Evolutionary conservation across 208 protist species (phyloP).

Genomic region (Acanthamoeba sp.): DNA sequence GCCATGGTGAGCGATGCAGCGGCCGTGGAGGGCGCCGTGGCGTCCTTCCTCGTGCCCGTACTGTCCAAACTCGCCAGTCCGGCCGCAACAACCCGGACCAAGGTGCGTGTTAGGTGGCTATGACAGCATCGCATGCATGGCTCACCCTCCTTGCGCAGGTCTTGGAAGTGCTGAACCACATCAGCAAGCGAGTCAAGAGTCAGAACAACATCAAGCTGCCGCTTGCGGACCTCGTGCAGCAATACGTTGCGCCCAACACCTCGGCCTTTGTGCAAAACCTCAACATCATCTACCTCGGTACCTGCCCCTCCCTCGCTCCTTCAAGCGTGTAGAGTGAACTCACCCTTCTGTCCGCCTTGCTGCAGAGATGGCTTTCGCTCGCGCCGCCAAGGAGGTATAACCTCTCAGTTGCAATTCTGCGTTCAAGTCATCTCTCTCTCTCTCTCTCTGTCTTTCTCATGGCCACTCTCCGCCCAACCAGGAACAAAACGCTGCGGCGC

Average conservation of each 20-base stretch:
- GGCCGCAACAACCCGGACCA: constrained; percentile 1
- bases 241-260: constrained; percentile 52
- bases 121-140: too few species aligned
- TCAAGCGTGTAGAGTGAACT: not conserved
- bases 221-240: constrained; percentile 65
- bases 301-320: constrained; percentile 14
- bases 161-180: constrained; percentile 81
- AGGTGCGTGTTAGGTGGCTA: too few species aligned
- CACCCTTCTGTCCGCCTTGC: not conserved
- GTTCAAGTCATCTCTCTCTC: not conserved
- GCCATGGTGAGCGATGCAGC: constrained; percentile 53
- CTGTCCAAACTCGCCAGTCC: constrained; percentile 75
- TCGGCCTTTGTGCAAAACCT: constrained; percentile 77
- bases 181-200: constrained; percentile 79
- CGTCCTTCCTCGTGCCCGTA: constrained; percentile 75
- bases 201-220: constrained; percentile 76
- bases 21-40: constrained; percentile 28
- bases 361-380: constrained; percentile 61
- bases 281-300: constrained; percentile 84
- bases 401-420: not conserved
- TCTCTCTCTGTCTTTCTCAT: not conserved
- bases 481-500: constrained; percentile 16
- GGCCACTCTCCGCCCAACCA: not conserved
- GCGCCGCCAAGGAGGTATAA: constrained; percentile 54
- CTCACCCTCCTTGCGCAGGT: too few species aligned